phyloP scores from a whole-genome alignment of 371 early-diverging fungal species.

The Zychaea mexicana region DNA sequence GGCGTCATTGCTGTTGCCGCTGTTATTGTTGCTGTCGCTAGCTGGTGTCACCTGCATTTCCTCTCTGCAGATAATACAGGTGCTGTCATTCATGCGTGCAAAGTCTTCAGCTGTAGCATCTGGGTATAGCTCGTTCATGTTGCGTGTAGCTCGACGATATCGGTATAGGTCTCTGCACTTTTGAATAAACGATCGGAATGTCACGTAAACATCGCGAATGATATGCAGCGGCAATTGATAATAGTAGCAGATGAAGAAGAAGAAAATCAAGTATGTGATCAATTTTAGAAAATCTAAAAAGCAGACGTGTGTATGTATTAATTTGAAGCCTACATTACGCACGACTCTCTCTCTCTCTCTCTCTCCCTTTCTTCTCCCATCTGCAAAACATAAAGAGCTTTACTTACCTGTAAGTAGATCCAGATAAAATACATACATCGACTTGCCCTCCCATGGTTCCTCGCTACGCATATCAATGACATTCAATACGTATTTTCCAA shows the following conservation, averaged over 20 bases:
- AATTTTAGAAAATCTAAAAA: constrained; percentile 84
- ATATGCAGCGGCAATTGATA: constrained; percentile 93
- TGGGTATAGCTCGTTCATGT: constrained; percentile 95
- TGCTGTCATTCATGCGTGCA: constrained; percentile 74
- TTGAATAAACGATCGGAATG: constrained; percentile 85
- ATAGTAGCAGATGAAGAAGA: constrained; percentile 76
- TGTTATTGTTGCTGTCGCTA: not conserved
- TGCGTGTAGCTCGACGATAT: constrained; percentile 90
- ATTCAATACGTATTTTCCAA: constrained; percentile 85
- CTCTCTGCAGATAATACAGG: constrained; percentile 97
- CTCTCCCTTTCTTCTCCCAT: not conserved
- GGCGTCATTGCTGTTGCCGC: not conserved
- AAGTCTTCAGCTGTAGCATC: constrained; percentile 86
- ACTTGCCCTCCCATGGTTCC: constrained; percentile 94
- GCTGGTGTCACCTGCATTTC: constrained; percentile 70
- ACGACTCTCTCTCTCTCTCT: not conserved
- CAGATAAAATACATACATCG: constrained; percentile 87
- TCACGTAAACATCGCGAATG: constrained; percentile 94
- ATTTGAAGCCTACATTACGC: not conserved
- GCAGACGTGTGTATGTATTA: not conserved
- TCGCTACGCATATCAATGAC: constrained; percentile 80
- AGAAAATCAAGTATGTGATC: constrained; percentile 84
- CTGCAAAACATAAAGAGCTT: not conserved
- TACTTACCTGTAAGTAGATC: constrained; percentile 75
- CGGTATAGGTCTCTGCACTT: constrained; percentile 87